A percentile compares a stretch with the other conserved stretches of the same genome.
phyloP scores from a whole-genome alignment of 1,139 yeast genomes.

The Blastobotrys indianensis region DNA sequence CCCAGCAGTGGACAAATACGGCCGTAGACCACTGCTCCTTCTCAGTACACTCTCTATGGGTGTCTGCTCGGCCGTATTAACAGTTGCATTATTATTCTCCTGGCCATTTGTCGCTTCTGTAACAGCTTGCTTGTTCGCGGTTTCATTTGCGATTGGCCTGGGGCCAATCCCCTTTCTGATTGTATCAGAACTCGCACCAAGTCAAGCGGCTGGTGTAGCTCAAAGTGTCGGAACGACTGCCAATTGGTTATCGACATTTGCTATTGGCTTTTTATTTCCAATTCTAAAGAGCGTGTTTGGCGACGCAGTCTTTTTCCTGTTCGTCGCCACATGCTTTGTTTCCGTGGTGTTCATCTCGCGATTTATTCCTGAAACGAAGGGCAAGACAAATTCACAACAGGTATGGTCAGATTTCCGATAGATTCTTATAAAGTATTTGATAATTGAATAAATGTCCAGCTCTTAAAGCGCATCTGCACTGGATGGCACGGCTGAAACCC shows the following conservation, averaged over 20 bases:
- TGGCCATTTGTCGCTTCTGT: constrained; percentile 51
- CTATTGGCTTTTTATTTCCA: constrained; percentile 79
- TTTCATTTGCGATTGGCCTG: constrained; percentile 81
- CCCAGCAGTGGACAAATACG: constrained; percentile 62
- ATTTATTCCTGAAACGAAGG: constrained; percentile 75
- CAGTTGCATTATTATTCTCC: constrained; percentile 53
- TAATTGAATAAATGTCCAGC: no score
- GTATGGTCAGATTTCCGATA: constrained; percentile 14
- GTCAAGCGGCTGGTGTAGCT: constrained; percentile 74
- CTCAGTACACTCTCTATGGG: constrained; percentile 69
- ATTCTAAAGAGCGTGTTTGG: constrained; percentile 58
- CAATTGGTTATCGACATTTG: constrained; percentile 86
- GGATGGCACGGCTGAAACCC: no score
- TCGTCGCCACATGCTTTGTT: constrained; percentile 40
- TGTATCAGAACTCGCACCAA: constrained; percentile 83
- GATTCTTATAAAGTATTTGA: background rate
- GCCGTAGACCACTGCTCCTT: constrained; percentile 68
- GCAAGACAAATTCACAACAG: constrained; percentile 50
- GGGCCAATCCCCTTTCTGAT: constrained; percentile 93
- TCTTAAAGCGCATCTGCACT: no score
- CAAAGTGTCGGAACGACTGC: constrained; percentile 89
- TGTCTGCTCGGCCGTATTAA: constrained; percentile 54
- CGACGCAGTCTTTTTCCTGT: constrained; percentile 72
- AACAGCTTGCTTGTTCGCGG: constrained; percentile 68
- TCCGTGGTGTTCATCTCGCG: constrained; percentile 18